These are phyloP conservation scores for Neophaeococcomyces mojaviensis DNA, from an alignment of 2,329 filamentous ascomycete genomes.

Conservation along the genomic window DNA sequence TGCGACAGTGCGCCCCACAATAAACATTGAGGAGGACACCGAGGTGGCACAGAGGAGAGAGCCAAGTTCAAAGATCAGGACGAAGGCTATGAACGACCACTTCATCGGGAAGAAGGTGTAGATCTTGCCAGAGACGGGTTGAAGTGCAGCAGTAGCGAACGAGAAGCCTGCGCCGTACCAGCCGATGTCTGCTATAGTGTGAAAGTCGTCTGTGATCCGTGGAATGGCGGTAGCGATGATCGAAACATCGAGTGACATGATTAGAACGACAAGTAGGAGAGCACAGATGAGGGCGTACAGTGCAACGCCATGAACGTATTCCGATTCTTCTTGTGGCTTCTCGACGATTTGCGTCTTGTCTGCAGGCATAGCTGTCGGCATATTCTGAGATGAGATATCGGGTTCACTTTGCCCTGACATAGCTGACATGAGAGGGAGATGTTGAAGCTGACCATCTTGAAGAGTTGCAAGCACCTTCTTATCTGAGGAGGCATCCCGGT, in stretches of 20 bases:
- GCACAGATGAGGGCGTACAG: constrained; percentile 26
- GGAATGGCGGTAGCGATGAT: constrained; percentile 48
- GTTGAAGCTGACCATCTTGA: too few relatives aligned
- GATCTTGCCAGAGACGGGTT: constrained; percentile 47
- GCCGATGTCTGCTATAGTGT: constrained; percentile 29
- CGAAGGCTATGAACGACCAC: constrained; percentile 25
- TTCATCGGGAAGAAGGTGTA: constrained; percentile 27
- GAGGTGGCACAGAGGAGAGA: constrained; percentile 26
- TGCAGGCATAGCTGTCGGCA: too few relatives aligned
- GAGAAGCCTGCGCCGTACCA: constrained; percentile 35
- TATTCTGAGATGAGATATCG: too few relatives aligned
- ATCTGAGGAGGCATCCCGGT: too few relatives aligned
- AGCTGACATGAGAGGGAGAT: too few relatives aligned
- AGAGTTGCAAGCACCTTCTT: too few relatives aligned
- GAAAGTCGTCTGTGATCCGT: constrained; percentile 39
- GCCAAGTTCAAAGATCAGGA: constrained; percentile 26
- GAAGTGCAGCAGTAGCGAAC: constrained; percentile 43
- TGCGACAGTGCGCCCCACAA: constrained; percentile 25
- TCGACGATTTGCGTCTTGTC: neutral
- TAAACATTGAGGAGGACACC: constrained; percentile 26
- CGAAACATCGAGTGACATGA: constrained; percentile 46
- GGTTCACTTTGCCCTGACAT: too few relatives aligned
- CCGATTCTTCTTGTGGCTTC: neutral
- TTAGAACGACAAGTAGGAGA: constrained; percentile 39
- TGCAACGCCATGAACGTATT: constrained; percentile 18